Base-by-base conservation (phyloP, 164 flowering plant genomes). In the Macadamia tetraphylla region DNA sequence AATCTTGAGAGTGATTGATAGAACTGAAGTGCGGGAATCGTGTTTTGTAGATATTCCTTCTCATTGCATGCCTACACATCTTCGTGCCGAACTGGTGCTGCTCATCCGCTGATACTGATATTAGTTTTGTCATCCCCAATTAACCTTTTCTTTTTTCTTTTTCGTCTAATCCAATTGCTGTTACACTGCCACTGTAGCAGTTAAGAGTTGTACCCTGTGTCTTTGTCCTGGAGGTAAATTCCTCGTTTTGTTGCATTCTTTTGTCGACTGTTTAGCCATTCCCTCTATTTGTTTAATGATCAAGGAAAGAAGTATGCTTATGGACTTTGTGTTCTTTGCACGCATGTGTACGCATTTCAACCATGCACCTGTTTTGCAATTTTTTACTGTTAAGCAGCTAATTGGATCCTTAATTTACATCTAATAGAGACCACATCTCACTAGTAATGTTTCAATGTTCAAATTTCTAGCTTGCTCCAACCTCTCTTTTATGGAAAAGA, bases 71-170 rank as follows among this genome's bases (percentile, higher is more conserved):
- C 17, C 17, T 55, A 9, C 42, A 9, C 44, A 23, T 31, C 30
- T 44, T 42, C 64, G 48, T 30, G 58, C 23, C 51, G 53, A 68
- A 42, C 35, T 53, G 60, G 71, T 69, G 60, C 23, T 52, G 60
- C 23, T 60, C 18, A 29, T 61, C 35, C 51, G 29, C 64, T 32
- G 44, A 31, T 42, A 17, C 48, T 43, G 7, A 46, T 46, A 8
- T 11, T 46, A 46, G 1, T 46, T 1, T 11, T 46, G 13, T 3
- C 51, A 46, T 35, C 3, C 40, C 40, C 40, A 35, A 35, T 35
- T 35, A 35, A 35, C 5, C 5, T 35, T 35, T 35, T 2, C 40
- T 0, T 35, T 5, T 35, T 35, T 35, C 5, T 35, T 35, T 23
- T 23, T 23, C 23, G 23, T 6, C 51, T 46, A 8, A 8, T 46